A percentile compares a stretch with the other conserved stretches of the same genome.
phyloP scores from a whole-genome alignment of 139 green algal genomes.

The Parachlorella kessleri region DNA sequence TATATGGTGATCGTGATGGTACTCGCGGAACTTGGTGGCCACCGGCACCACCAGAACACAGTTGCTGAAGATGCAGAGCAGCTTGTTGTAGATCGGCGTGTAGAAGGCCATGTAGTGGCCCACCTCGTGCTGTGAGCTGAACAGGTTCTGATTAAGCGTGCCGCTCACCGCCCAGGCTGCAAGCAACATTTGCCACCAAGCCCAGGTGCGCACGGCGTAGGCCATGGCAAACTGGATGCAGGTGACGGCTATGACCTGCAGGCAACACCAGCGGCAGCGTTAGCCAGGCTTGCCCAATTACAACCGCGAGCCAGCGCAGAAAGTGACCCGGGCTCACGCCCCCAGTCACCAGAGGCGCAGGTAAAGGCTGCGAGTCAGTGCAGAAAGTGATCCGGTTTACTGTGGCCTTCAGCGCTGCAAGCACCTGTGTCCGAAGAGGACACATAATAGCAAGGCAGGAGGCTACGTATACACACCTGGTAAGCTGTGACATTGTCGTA shows the following conservation, averaged over 20 bases:
- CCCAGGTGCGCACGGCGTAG: slow-evolving; percentile 42
- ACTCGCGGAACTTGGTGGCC: slow-evolving; percentile 68
- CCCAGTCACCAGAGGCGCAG: too few relatives aligned
- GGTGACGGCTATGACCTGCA: slow-evolving; percentile 58
- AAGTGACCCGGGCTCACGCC: too few relatives aligned
- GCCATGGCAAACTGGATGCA: slow-evolving; percentile 55
- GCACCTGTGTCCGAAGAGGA: too few relatives aligned
- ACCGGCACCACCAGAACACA: slow-evolving; percentile 64
- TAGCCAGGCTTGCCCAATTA: too few relatives aligned
- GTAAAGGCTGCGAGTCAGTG: too few relatives aligned
- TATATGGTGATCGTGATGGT: slow-evolving; percentile 80
- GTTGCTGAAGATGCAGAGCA: slow-evolving; percentile 66
- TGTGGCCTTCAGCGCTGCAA: too few relatives aligned
- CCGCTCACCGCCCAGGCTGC: slow-evolving; percentile 55
- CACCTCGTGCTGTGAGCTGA: slow-evolving; percentile 75
- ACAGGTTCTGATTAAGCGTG: slow-evolving; percentile 71
- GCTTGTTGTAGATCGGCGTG: slow-evolving; percentile 54
- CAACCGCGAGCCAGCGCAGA: too few relatives aligned
- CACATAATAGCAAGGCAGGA: not conserved
- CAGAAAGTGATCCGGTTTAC: too few relatives aligned
- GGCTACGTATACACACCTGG: slow-evolving; percentile 54
- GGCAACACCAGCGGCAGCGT: too few relatives aligned
- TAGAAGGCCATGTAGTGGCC: slow-evolving; percentile 68
- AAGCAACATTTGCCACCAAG: slow-evolving; percentile 49
- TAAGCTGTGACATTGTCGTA: slow-evolving; percentile 57